Evolutionary conservation across 345 rosid species (phyloP).

Genomic region (Limnanthes douglasii): DNA sequence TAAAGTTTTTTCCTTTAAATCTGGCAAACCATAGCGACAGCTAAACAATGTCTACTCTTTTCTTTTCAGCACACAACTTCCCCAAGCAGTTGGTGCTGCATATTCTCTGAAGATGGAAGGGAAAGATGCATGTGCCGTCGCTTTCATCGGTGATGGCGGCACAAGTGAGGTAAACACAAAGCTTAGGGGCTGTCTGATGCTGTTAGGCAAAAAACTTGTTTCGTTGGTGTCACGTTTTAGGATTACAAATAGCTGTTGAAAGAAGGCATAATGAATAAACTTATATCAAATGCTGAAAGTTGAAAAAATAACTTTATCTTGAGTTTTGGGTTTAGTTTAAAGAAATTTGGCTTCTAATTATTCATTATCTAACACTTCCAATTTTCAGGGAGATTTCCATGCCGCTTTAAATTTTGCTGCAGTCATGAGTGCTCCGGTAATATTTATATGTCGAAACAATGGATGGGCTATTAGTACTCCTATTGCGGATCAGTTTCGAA

Average conservation of each 20-base stretch:
- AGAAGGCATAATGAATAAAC: too few species aligned
- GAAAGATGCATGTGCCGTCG: constrained; percentile 47
- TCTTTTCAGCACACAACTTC: constrained; percentile 52
- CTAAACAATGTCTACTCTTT: neutral
- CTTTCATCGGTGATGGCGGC: constrained; percentile 63
- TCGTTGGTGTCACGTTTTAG: too few species aligned
- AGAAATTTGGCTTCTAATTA: too few species aligned
- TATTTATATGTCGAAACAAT: constrained; percentile 71
- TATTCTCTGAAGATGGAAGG: constrained; percentile 66
- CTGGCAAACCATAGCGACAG: too few species aligned
- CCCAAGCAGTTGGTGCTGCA: constrained; percentile 69
- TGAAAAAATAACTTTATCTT: too few species aligned
- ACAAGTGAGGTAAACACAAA: constrained; percentile 95
- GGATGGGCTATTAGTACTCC: constrained; percentile 90
- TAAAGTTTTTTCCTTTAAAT: too few species aligned
- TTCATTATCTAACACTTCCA: too few species aligned
- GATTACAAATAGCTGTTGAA: too few species aligned
- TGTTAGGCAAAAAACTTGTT: too few species aligned
- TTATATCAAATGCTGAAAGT: too few species aligned
- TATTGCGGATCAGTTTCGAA: constrained; percentile 57
- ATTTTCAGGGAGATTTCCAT: constrained; percentile 91
- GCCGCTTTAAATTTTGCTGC: constrained; percentile 87
- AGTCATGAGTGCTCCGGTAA: constrained; percentile 55
- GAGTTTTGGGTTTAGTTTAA: too few species aligned
- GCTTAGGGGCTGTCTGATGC: too few species aligned